Base-by-base conservation (phyloP, 169 alveolate genomes). In the Eimeria falciformis region DNA sequence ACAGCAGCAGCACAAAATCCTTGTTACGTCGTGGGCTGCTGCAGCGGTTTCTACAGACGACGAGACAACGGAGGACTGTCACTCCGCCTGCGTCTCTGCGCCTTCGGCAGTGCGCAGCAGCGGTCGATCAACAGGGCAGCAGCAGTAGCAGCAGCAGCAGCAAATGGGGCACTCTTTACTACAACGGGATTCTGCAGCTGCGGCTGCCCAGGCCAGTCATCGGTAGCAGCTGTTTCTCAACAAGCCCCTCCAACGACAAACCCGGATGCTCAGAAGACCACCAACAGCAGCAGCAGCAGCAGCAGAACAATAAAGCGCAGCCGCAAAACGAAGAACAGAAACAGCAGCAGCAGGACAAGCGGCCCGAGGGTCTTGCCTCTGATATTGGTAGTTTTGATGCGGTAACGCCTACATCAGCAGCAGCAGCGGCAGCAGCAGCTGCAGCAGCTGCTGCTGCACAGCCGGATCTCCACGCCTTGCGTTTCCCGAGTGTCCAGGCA, bases 361-460 rank as follows among this genome's bases (percentile, higher is more conserved):
- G 14, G 58, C 58, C 7, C 21, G 21, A 50, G 58, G 21, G 14
- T n/a, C n/a, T n/a, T n/a, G n/a, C n/a, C n/a, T n/a, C n/a, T n/a
- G n/a, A n/a, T n/a, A 50, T 7, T 9, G 58, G 21, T 9, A 50
- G 58, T 9, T 7, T 9, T 9, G 58, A 7, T 9, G 58, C 58
- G 14, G 58, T 14, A 50, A 14, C 58, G 14, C 7, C 58, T 14
- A 50, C 58, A 50, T 7, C 58, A 50, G 14, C 21, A 50, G 58
- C 58, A 50, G 58, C 58, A 50, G 58, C 58, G 33, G 21, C 71
- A 14, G 71, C 27, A 58, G 71, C 71, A 9, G 71, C 71, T 14
- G 71, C 71, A 14, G 71, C 71, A 5, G 71, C 71, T 14, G 71
- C 71, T n/a, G 71, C 71, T 58, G 71, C 71, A 5, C 71, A 27